Percentiles rank a stretch among this genome's conserved stretches.
These are phyloP conservation scores for Sisymbrium altissimum DNA, from an alignment of 345 rosid species.

Conservation along the genomic window DNA sequence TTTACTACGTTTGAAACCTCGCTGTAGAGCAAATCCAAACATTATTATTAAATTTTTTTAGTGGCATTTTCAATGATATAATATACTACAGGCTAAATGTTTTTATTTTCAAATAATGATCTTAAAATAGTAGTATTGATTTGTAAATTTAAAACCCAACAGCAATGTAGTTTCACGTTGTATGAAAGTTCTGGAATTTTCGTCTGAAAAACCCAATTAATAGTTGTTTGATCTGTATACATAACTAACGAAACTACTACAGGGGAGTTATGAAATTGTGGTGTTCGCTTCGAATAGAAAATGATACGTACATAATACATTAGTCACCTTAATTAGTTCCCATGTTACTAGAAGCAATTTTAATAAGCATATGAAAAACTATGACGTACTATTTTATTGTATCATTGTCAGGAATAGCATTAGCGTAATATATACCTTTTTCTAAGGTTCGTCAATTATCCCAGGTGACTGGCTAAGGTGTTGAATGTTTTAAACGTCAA, in stretches of 20 bases:
- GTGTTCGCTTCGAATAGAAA: not conserved
- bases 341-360: not conserved
- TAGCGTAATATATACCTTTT: not conserved
- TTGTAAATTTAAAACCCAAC: not conserved
- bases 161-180: not conserved
- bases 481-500: not conserved
- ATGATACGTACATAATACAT: not conserved
- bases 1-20: no score
- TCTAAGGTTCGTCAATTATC: not conserved
- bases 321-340: not conserved
- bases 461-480: not conserved
- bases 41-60: no score
- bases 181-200: not conserved
- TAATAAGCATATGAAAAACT: not conserved
- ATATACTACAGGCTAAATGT: no score
- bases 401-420: not conserved
- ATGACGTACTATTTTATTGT: not conserved
- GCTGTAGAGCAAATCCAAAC: no score
- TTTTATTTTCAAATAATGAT: no score
- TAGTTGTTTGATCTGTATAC: not conserved
- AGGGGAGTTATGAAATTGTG: not conserved
- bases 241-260: not conserved
- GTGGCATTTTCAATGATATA: no score
- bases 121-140: no score
- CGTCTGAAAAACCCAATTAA: not conserved